A percentile compares a stretch with the other conserved stretches of the same genome.
phyloP scores from a whole-genome alignment of 306 rosid species.

The Alnus rubra region DNA sequence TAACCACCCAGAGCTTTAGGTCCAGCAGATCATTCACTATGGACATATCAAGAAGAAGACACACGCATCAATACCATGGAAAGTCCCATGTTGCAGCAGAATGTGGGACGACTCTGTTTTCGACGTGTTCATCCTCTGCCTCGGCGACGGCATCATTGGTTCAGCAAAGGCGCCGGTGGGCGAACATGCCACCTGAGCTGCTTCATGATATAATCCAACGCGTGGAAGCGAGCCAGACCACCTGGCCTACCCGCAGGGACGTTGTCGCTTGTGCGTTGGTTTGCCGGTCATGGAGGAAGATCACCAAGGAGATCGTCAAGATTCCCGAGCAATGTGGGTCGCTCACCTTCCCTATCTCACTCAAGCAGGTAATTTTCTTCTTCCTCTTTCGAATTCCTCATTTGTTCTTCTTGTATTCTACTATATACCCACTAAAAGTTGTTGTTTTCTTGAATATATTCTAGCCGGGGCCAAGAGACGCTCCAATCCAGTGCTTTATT shows the following conservation, averaged over 20 bases:
- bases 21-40: too few species aligned
- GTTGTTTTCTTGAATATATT: not conserved
- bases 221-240: conserved; percentile 68
- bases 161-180: conserved; percentile 61
- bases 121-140: conserved; percentile 19
- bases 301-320: conserved; percentile 69
- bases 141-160: not conserved
- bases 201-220: conserved; percentile 80
- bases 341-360: conserved; percentile 83
- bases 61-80: conserved; percentile 37
- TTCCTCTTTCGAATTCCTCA: conserved; percentile 6
- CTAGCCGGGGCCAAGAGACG: conserved; percentile 86
- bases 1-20: too few species aligned
- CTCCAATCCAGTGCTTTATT: conserved; percentile 84
- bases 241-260: conserved; percentile 85
- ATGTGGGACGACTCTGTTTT: conserved; percentile 30
- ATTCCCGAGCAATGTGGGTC: conserved; percentile 84
- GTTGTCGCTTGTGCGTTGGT: conserved; percentile 87
- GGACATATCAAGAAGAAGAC: conserved; percentile 48
- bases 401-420: conserved; percentile 5
- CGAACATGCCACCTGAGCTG: conserved; percentile 80
- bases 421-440: not conserved
- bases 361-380: conserved; percentile 67
- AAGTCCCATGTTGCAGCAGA: conserved; percentile 84
- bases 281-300: conserved; percentile 79